Base-by-base conservation (phyloP, 2,329 filamentous ascomycete genomes). In the Ceratocystis harringtonii region DNA sequence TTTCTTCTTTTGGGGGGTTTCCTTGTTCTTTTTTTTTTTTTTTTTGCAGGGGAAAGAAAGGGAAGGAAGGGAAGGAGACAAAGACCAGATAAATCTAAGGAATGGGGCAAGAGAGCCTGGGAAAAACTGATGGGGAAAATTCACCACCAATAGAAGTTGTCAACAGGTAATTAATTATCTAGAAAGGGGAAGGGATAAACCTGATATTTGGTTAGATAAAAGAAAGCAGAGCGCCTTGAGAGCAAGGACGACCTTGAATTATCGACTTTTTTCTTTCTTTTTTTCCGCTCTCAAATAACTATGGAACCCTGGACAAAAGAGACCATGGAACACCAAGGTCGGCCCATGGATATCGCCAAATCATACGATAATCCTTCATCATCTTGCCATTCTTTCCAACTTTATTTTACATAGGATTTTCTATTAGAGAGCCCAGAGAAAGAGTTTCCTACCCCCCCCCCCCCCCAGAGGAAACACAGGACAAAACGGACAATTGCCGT, bases 351-450 rank as follows among this genome's bases (percentile, higher is more conserved):
- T 41, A 12, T 50, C 12, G 15, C 8, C 32, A 55, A 64, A 66
- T 66, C 65, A 66, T 66, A 66, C 65, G 65, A 66, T 66, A 61
- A 60, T 50, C 60, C 28, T 48, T 58, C 19, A 25, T 30, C 43
- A 66, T 66, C 65, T 66, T 66, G 65, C 55, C 61, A 66, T 64
- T 58, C 62, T 65, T 67, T 62, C 62, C 66, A 67, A 68, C 61
- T 66, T 52, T 67, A 68, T 69, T 69, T 58, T 4, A 8, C 15
- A 36, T 17, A 19, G 55, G 55, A 58, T 58, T 36, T 36, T 15
- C 3, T 58, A 30, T n/a, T 36, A 58, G 28, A 58, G 25, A 36
- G 19, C 3, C 4, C 5, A 28, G 22, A 55, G 50, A 15, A 15
- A 19, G 45, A 12, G 22, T 52, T 52, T 52, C 48, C 48, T 52